Evolutionary conservation across 352 stramenopile genomes (phyloP).

Genomic region (Blastocystis sp.): DNA sequence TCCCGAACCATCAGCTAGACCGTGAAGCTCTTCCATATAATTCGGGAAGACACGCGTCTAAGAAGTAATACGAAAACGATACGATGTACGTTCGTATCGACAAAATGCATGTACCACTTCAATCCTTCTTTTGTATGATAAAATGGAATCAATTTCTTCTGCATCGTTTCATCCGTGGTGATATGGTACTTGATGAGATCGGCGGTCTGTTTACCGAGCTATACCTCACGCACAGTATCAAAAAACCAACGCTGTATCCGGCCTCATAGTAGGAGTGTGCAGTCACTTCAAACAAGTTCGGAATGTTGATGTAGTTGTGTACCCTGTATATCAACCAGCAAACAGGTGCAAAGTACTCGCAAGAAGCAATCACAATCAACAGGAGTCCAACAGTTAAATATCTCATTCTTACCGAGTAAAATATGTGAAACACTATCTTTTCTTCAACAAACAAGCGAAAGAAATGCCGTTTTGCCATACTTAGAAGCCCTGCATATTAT

Average conservation of each 20-base stretch:
- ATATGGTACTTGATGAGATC: conserved; percentile 60
- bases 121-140: conserved; percentile 57
- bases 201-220: conserved; percentile 49
- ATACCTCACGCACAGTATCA: not conserved
- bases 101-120: conserved; percentile 53
- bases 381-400: not conserved
- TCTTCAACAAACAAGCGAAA: not conserved
- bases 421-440: not conserved
- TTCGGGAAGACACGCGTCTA: conserved; percentile 27
- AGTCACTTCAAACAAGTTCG: not conserved
- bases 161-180: conserved; percentile 36
- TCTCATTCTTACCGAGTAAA: conserved; percentile 23
- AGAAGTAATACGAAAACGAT: not conserved
- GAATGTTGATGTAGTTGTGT: conserved; percentile 63
- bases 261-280: conserved; percentile 56
- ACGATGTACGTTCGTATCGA: conserved; percentile 12
- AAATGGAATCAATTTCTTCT: conserved; percentile 60
- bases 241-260: conserved; percentile 3
- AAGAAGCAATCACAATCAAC: not conserved
- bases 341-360: not conserved
- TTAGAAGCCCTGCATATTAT: conserved; percentile 47
- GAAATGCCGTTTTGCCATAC: not conserved
- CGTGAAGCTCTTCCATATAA: conserved; percentile 59
- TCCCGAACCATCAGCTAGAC: conserved; percentile 26
- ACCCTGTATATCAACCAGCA: not conserved